A percentile compares a stretch with the other conserved stretches of the same genome.
phyloP scores from a whole-genome alignment of 2,329 filamentous ascomycete genomes.

The Pyrenochaeta sp. region DNA sequence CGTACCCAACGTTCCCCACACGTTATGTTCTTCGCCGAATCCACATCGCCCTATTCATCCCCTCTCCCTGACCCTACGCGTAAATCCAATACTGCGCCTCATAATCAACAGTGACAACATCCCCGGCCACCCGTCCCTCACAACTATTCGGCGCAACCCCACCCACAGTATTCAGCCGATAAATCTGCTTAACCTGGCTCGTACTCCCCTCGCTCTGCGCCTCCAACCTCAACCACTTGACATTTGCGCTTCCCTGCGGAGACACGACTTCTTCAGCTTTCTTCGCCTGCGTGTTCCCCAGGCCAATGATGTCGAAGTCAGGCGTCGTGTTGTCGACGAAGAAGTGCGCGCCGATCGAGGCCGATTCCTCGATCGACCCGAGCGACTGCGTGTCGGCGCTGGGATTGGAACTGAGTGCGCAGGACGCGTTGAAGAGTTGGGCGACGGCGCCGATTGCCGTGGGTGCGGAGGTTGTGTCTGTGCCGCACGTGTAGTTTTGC shows the following conservation, averaged over 20 bases:
- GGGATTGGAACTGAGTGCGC: constrained; percentile 23
- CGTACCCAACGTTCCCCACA: not conserved
- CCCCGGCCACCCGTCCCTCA: constrained; percentile 52
- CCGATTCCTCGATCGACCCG: constrained; percentile 27
- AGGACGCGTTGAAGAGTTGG: constrained; percentile 37
- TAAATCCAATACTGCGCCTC: constrained; percentile 79
- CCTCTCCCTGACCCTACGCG: constrained; percentile 15
- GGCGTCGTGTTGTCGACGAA: constrained; percentile 77
- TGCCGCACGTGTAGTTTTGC: constrained; percentile 60
- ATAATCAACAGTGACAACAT: constrained; percentile 79
- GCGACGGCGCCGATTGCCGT: constrained; percentile 55
- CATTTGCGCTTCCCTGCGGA: constrained; percentile 65
- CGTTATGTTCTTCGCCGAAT: not conserved
- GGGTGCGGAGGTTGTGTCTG: constrained; percentile 41
- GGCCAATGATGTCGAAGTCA: constrained; percentile 79
- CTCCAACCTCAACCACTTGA: constrained; percentile 81
- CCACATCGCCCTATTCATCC: not conserved
- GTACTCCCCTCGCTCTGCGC: constrained; percentile 42
- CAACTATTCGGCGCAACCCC: constrained; percentile 79
- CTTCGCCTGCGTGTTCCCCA: constrained; percentile 69
- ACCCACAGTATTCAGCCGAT: constrained; percentile 82
- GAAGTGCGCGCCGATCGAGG: constrained; percentile 74
- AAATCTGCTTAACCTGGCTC: constrained; percentile 72
- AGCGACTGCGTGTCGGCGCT: constrained; percentile 35
- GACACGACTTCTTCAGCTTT: constrained; percentile 72